A percentile compares a stretch with the other conserved stretches of the same genome.
These are phyloP conservation scores for Sporormia fimetaria DNA, from an alignment of 495 filamentous ascomycete species.

Conservation along the genomic window DNA sequence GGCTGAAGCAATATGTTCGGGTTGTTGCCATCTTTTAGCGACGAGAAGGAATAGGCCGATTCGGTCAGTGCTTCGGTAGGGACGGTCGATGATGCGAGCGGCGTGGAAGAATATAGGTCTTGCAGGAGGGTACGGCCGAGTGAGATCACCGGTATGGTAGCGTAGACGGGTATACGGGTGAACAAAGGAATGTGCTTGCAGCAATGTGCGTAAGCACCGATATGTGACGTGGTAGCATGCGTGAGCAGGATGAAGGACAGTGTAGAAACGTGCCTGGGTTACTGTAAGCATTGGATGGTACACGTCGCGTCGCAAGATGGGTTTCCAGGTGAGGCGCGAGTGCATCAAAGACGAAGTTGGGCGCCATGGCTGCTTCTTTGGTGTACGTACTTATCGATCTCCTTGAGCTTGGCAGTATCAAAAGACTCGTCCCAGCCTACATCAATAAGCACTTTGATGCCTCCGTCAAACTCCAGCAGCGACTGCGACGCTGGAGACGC, in stretches of 20 bases:
- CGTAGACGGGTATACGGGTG: slow-evolving; percentile 88
- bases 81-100: slow-evolving; percentile 72
- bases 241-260: slow-evolving; percentile 91
- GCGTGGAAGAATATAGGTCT: slow-evolving; percentile 85
- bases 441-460: slow-evolving; percentile 87
- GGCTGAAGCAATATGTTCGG: slow-evolving; percentile 62
- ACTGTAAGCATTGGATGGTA: neutral
- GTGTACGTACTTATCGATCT: slow-evolving; percentile 78
- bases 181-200: slow-evolving; percentile 94
- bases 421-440: slow-evolving; percentile 94
- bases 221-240: slow-evolving; percentile 78
- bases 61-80: slow-evolving; percentile 56
- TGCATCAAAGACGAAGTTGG: too few relatives aligned
- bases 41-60: slow-evolving; percentile 40
- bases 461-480: slow-evolving; percentile 88
- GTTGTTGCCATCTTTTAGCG: slow-evolving; percentile 15
- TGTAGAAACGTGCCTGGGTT: slow-evolving; percentile 66
- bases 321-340: too few relatives aligned
- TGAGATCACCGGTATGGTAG: slow-evolving; percentile 83
- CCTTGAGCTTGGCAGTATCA: slow-evolving; percentile 63
- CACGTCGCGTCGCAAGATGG: too few relatives aligned
- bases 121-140: slow-evolving; percentile 83
- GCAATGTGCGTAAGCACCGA: slow-evolving; percentile 91
- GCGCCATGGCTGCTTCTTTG: too few relatives aligned
- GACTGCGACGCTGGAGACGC: slow-evolving; percentile 82